These are phyloP conservation scores for Primulina eburnea DNA, from an alignment of 257 asterid genomes.

Conservation along the genomic window DNA sequence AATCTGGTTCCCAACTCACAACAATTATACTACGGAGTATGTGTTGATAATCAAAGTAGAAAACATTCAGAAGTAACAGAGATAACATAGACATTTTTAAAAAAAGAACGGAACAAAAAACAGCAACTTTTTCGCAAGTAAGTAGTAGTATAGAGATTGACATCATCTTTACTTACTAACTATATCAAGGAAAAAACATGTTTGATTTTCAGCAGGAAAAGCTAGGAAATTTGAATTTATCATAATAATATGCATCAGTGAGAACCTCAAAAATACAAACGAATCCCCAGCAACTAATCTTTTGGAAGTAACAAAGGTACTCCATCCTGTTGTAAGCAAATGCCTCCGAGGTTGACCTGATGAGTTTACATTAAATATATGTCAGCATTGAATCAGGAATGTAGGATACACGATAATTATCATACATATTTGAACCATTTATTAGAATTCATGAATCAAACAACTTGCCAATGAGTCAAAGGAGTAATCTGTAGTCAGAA, in stretches of 20 bases:
- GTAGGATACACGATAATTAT: neutral
- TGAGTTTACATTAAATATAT: conserved; percentile 6
- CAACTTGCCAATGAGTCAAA: neutral
- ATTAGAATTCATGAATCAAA: neutral
- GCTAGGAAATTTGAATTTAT: neutral
- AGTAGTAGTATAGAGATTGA: neutral
- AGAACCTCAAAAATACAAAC: conserved; percentile 69
- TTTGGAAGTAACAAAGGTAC: conserved; percentile 73
- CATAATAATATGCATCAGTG: neutral
- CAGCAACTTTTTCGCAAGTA: no score
- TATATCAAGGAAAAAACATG: neutral
- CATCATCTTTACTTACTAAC: neutral
- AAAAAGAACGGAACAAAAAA: neutral
- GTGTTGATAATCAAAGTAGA: neutral
- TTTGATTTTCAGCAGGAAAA: neutral
- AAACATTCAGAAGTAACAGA: neutral
- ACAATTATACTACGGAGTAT: neutral
- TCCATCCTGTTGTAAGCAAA: conserved; percentile 87
- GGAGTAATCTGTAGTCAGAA: neutral
- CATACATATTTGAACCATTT: neutral
- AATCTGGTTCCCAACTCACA: neutral
- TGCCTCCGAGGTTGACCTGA: conserved; percentile 89
- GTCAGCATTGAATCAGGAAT: conserved; percentile 15
- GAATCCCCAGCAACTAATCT: conserved; percentile 76
- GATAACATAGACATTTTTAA: no score